These are phyloP conservation scores for Solanum ossicruentum DNA, from an alignment of 257 asterid genomes.

Conservation along the genomic window DNA sequence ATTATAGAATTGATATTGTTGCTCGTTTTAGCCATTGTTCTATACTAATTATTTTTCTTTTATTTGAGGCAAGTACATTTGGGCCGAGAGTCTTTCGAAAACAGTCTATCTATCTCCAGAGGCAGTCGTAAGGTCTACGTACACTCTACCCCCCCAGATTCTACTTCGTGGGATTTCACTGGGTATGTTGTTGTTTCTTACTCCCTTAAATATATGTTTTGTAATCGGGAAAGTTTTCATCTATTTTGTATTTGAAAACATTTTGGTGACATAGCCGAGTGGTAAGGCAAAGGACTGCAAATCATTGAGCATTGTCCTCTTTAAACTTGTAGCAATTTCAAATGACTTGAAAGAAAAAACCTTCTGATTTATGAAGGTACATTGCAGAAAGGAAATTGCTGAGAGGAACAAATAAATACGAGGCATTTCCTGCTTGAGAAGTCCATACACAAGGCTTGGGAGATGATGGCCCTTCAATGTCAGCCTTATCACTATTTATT, in stretches of 20 bases:
- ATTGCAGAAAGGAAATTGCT: neutral
- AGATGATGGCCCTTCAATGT: neutral
- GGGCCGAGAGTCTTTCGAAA: no score
- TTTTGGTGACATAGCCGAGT: neutral
- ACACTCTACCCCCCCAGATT: no score
- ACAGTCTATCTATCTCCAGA: no score
- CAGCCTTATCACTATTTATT: neutral
- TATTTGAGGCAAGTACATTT: no score
- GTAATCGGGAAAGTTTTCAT: neutral
- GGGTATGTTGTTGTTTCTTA: neutral
- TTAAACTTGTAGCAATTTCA: neutral
- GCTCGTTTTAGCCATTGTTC: no score
- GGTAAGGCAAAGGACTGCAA: neutral
- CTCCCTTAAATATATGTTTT: neutral
- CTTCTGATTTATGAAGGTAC: neutral
- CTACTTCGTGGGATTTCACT: no score
- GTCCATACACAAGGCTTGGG: neutral
- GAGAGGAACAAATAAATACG: neutral
- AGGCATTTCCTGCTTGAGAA: neutral
- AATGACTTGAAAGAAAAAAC: neutral
- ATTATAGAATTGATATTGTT: no score
- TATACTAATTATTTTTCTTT: no score
- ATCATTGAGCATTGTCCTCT: neutral
- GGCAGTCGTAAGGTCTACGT: no score
- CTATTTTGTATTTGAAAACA: neutral